Conservation (phyloP, 441 rosid genomes). For the Cnidoscolus chayamansa region DNA sequence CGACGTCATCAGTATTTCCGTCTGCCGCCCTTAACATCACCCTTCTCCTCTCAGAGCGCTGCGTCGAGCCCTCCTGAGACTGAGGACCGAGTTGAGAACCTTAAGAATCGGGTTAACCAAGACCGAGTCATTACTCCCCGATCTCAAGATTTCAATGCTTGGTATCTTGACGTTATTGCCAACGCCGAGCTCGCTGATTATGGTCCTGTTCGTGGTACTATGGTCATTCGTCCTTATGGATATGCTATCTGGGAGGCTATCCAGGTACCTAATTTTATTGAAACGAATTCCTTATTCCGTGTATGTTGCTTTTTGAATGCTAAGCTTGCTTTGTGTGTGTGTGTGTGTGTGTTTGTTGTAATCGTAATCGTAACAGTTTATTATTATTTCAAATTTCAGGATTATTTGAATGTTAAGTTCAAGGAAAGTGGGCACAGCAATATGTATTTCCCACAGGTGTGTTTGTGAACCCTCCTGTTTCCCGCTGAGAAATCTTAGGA, state of each 20-base stretch:
- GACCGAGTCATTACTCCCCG: slow-evolving; percentile 72
- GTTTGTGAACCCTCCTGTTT: neutral
- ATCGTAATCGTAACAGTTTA: neutral
- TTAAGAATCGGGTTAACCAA: slow-evolving; percentile 35
- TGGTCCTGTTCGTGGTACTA: slow-evolving; percentile 94
- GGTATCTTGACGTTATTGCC: slow-evolving; percentile 85
- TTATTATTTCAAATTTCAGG: slow-evolving; percentile 39
- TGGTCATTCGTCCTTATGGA: slow-evolving; percentile 94
- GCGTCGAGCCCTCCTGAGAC: slow-evolving; percentile 46
- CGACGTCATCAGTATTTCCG: slow-evolving; percentile 31
- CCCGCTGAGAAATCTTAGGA: no score
- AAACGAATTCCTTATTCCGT: neutral
- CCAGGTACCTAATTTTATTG: slow-evolving; percentile 46
- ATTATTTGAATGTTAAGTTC: slow-evolving; percentile 78
- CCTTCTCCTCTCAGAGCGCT: slow-evolving; percentile 41
- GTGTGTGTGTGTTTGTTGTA: neutral
- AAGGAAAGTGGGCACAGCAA: slow-evolving; percentile 96
- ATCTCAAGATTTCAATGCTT: slow-evolving; percentile 87
- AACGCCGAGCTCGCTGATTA: slow-evolving; percentile 92
- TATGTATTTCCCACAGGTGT: slow-evolving; percentile 92
- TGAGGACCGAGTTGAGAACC: slow-evolving; percentile 39
- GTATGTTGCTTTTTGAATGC: neutral
- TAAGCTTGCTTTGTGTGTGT: neutral
- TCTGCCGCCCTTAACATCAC: slow-evolving; percentile 14
- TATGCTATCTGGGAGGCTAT: slow-evolving; percentile 97